These are phyloP conservation scores for Podosphaera xanthii DNA, from an alignment of 2,329 filamentous ascomycete species.

Conservation along the genomic window DNA sequence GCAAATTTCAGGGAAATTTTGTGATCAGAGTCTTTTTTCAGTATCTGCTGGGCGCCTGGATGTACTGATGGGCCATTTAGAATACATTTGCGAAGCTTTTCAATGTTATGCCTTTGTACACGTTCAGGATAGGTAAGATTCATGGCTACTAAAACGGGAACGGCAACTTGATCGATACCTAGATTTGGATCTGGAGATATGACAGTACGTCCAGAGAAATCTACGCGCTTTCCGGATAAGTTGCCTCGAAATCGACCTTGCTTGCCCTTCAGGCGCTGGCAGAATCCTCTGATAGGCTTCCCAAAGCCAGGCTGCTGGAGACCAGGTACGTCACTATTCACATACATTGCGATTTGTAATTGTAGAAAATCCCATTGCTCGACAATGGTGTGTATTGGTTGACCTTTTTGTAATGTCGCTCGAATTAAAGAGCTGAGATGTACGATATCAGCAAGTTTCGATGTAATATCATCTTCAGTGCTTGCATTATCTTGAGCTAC, in stretches of 20 bases:
- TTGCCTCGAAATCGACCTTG: constrained; percentile 95
- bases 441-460: constrained; percentile 90
- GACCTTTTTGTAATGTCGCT: constrained; percentile 60
- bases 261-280: constrained; percentile 87
- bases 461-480: constrained; percentile 90
- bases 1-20: constrained; percentile 58
- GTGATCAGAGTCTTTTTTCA: constrained; percentile 44
- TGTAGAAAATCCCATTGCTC: constrained; percentile 97
- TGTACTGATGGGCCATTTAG: constrained; percentile 54
- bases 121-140: constrained; percentile 90
- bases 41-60: constrained; percentile 69
- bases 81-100: constrained; percentile 55
- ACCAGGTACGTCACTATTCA: constrained; percentile 88
- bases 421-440: constrained; percentile 76
- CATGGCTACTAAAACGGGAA: constrained; percentile 78
- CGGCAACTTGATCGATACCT: constrained; percentile 77
- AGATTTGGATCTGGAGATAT: constrained; percentile 95
- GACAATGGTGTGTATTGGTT: constrained; percentile 73
- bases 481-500: constrained; percentile 83
- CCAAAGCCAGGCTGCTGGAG: constrained; percentile 73
- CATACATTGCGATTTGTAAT: constrained; percentile 87
- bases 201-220: constrained; percentile 92
- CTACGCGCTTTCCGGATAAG: constrained; percentile 89
- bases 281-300: constrained; percentile 80
- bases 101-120: constrained; percentile 64